These are phyloP conservation scores for Fusarium sp. DNA, from an alignment of 2,329 filamentous ascomycete genomes.

Conservation along the genomic window DNA sequence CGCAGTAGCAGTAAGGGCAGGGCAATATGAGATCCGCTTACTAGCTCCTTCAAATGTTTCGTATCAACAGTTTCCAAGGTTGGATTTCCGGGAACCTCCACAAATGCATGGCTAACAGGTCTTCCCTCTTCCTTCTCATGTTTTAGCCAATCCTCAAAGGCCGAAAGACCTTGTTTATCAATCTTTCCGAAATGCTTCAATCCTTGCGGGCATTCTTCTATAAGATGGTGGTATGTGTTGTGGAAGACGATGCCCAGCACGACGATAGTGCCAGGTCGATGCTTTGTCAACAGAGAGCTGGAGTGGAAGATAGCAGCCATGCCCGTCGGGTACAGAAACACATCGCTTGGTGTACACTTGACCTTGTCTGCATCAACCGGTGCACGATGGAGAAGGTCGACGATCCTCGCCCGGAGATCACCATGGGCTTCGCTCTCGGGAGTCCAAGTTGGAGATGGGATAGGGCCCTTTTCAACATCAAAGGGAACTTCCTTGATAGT, in stretches of 20 bases:
- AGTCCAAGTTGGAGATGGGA: conserved; percentile 50
- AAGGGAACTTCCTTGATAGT: conserved; percentile 47
- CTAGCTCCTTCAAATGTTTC: conserved; percentile 48
- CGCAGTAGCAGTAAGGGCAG: background rate
- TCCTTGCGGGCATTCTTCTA: conserved; percentile 53
- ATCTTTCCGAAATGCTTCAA: conserved; percentile 58
- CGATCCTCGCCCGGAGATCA: conserved; percentile 51
- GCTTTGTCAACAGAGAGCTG: conserved; percentile 49
- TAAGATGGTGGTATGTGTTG: conserved; percentile 56
- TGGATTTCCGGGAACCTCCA: conserved; percentile 55
- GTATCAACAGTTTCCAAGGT: conserved; percentile 46
- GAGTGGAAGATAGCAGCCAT: conserved; percentile 61
- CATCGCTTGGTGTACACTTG: conserved; percentile 47
- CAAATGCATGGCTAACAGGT: conserved; percentile 55
- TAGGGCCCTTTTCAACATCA: conserved; percentile 4
- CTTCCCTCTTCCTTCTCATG: conserved; percentile 49
- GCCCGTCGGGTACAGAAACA: conserved; percentile 62
- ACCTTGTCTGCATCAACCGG: conserved; percentile 43
- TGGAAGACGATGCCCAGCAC: conserved; percentile 62
- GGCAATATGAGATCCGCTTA: conserved; percentile 38
- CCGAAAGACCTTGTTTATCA: conserved; percentile 51
- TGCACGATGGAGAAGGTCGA: conserved; percentile 52
- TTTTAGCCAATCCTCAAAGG: conserved; percentile 56
- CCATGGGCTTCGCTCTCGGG: conserved; percentile 50
- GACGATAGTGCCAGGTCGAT: conserved; percentile 48